Conservation (phyloP, 306 rosid genomes). For the Fragaria ananassa region DNA sequence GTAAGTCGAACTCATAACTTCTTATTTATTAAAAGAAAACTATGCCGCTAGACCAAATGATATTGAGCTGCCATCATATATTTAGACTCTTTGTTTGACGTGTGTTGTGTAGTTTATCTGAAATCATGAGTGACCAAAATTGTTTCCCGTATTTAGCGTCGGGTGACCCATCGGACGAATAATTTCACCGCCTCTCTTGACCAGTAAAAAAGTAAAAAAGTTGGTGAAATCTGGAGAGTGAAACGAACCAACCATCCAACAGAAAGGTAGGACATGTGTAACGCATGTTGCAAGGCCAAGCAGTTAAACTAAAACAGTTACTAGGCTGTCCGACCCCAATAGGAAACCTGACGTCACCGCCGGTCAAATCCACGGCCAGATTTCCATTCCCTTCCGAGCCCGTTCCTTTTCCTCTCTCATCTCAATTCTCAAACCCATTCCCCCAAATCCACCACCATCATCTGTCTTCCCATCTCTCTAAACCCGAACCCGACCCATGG, state of each 20-base stretch:
- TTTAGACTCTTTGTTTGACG: too few species aligned
- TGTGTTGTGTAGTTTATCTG: too few species aligned
- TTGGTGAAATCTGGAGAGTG: too few species aligned
- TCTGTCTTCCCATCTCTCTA: neutral
- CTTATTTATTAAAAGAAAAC: fast-evolving
- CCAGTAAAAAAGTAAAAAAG: too few species aligned
- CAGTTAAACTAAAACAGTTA: slow-evolving; percentile 4
- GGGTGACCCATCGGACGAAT: too few species aligned
- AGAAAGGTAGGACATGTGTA: neutral
- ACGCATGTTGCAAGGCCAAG: neutral
- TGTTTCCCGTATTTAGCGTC: too few species aligned
- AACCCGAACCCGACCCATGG: slow-evolving; percentile 23
- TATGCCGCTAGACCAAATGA: too few species aligned
- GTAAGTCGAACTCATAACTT: too few species aligned
- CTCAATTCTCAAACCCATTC: neutral
- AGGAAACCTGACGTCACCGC: slow-evolving; percentile 45
- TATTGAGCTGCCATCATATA: too few species aligned
- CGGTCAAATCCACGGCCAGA: slow-evolving; percentile 46
- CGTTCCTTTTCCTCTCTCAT: slow-evolving; percentile 19
- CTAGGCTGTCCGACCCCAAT: slow-evolving; percentile 25
- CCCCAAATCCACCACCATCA: neutral
- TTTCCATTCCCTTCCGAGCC: slow-evolving; percentile 25
- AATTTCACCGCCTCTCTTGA: too few species aligned
- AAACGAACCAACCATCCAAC: too few species aligned
- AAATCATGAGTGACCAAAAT: too few species aligned